Conservation (phyloP, 441 rosid species). For the Croton laevigatus region DNA sequence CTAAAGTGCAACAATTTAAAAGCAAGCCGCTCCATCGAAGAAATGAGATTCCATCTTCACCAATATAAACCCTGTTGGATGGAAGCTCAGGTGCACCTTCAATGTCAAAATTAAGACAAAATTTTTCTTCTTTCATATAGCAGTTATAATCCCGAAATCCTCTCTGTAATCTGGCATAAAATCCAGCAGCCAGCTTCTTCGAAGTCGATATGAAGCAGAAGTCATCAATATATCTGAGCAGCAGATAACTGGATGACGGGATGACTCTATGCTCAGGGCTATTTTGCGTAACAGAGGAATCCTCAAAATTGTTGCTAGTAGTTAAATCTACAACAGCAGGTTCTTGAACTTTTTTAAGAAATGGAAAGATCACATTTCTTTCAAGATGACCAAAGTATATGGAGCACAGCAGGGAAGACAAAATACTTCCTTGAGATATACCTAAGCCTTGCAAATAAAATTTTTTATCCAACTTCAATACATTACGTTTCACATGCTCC, state of each 20-base stretch:
- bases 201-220: constrained; percentile 83
- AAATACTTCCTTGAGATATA: constrained; percentile 84
- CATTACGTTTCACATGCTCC: constrained; percentile 63
- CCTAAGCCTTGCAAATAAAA: constrained; percentile 66
- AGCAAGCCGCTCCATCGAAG: constrained; percentile 87
- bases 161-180: constrained; percentile 43
- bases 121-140: constrained; percentile 72
- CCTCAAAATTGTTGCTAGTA: constrained; percentile 5
- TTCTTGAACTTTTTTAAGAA: constrained; percentile 41
- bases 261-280: constrained; percentile 23
- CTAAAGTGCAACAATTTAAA: constrained; percentile 58
- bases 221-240: constrained; percentile 80
- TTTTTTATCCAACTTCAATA: constrained; percentile 47
- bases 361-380: constrained; percentile 64
- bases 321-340: constrained; percentile 25
- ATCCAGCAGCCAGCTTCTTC: constrained; percentile 55
- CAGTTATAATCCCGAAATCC: constrained; percentile 83
- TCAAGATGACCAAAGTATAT: constrained; percentile 83
- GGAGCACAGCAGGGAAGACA: constrained; percentile 81
- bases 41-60: constrained; percentile 56
- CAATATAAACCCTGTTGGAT: constrained; percentile 42
- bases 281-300: constrained; percentile 12
- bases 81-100: constrained; percentile 32
- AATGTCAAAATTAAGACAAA: constrained; percentile 58
- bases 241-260: constrained; percentile 37